Evolutionary conservation across 345 rosid genomes (phyloP).

Genomic region (Populus nigra): DNA sequence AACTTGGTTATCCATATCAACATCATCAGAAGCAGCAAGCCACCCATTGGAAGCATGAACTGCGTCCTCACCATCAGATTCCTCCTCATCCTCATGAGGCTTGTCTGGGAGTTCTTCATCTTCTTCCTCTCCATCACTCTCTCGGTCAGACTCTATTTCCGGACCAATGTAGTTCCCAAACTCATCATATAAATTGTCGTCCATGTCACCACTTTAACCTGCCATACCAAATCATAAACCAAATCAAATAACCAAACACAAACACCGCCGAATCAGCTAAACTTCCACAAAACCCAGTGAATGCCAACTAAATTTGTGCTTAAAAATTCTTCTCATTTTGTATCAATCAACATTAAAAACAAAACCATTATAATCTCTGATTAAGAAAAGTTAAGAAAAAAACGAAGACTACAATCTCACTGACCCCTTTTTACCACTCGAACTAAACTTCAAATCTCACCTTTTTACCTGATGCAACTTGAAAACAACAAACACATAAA

Average conservation of each 20-base stretch:
- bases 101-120: constrained; percentile 62
- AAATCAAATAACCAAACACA: background rate
- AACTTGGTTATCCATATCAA: constrained; percentile 89
- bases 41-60: constrained; percentile 65
- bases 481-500: background rate
- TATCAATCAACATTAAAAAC: background rate
- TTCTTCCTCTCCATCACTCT: constrained; percentile 68
- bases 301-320: background rate
- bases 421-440: background rate
- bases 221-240: constrained; percentile 7
- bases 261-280: background rate
- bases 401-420: background rate
- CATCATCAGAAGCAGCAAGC: constrained; percentile 70
- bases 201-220: constrained; percentile 47
- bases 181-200: constrained; percentile 93
- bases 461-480: background rate
- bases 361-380: background rate
- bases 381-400: too few species aligned
- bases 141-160: constrained; percentile 86
- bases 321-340: background rate
- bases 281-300: background rate
- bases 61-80: constrained; percentile 60
- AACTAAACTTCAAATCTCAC: background rate
- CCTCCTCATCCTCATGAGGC: constrained; percentile 44
- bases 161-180: constrained; percentile 99